These are phyloP conservation scores for Saccharomycodes ludwigii DNA, from an alignment of 805 yeast species.

Conservation along the genomic window DNA sequence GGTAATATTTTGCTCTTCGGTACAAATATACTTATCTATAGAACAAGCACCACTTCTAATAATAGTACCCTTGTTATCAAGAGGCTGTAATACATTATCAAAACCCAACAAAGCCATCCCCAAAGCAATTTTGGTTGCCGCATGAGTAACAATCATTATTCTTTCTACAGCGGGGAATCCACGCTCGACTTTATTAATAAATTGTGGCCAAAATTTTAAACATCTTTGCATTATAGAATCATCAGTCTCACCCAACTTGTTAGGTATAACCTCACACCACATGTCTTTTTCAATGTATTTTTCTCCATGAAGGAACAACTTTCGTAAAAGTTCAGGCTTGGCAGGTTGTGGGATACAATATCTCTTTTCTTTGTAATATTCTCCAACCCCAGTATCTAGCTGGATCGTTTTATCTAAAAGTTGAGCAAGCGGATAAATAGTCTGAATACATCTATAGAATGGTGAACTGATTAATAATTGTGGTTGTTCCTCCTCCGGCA, in stretches of 20 bases:
- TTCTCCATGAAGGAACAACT: conserved; percentile 34
- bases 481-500: conserved; percentile 38
- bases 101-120: conserved; percentile 64
- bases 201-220: conserved; percentile 35
- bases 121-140: conserved; percentile 82
- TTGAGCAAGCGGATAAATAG: conserved; percentile 59
- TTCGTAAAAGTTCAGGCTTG: conserved; percentile 30
- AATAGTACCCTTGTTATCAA: conserved; percentile 34
- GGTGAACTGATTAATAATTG: conserved; percentile 70
- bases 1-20: conserved; percentile 10
- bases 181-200: conserved; percentile 45
- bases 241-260: conserved; percentile 60
- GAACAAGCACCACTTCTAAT: conserved; percentile 79
- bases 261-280: conserved; percentile 48
- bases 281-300: conserved; percentile 32
- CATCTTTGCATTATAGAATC: conserved; percentile 58
- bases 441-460: conserved; percentile 80
- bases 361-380: conserved; percentile 76
- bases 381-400: conserved; percentile 79
- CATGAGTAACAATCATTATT: conserved; percentile 76
- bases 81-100: conserved; percentile 35
- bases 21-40: conserved; percentile 58
- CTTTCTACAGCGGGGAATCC: conserved; percentile 48
- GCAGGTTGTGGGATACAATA: conserved; percentile 63
- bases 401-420: conserved; percentile 43